phyloP scores from a whole-genome alignment of 192 early-diverging fungal species.

The Endogone sp. region DNA sequence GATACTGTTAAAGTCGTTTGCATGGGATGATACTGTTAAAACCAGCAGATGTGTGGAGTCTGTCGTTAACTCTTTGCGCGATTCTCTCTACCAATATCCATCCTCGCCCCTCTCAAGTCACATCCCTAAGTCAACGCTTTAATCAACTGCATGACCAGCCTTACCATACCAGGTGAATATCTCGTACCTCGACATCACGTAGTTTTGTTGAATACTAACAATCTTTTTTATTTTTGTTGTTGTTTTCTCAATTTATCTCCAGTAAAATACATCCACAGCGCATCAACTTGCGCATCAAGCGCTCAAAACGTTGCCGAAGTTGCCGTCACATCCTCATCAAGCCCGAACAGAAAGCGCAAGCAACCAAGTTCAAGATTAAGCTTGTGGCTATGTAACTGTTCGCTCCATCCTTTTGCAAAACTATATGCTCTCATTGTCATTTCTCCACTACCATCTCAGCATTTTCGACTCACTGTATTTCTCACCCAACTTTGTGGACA shows the following conservation, averaged over 20 bases:
- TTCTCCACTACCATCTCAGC: background rate
- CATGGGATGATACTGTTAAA: slow-evolving; percentile 7
- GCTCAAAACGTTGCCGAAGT: slow-evolving; percentile 76
- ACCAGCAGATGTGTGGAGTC: no score
- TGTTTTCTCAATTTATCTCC: background rate
- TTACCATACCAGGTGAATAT: slow-evolving; percentile 35
- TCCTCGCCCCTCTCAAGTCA: no score
- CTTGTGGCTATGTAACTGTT: slow-evolving; percentile 71
- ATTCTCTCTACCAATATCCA: no score
- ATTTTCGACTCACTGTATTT: background rate
- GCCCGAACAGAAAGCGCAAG: slow-evolving; percentile 88
- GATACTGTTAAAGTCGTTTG: slow-evolving; percentile 1
- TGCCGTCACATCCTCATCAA: slow-evolving; percentile 91
- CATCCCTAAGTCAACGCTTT: slow-evolving; percentile 57
- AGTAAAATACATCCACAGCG: slow-evolving; percentile 76
- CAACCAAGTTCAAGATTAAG: slow-evolving; percentile 85
- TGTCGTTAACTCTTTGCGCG: no score
- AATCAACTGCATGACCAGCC: slow-evolving; percentile 63
- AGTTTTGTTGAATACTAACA: slow-evolving; percentile 6
- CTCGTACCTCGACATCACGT: no score
- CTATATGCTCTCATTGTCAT: no score
- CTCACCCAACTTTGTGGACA: no score
- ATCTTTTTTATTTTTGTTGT: no score
- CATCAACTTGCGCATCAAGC: slow-evolving; percentile 82
- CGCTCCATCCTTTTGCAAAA: background rate